Base-by-base conservation (phyloP, 306 rosid genomes). In the Potentilla sterilis region DNA sequence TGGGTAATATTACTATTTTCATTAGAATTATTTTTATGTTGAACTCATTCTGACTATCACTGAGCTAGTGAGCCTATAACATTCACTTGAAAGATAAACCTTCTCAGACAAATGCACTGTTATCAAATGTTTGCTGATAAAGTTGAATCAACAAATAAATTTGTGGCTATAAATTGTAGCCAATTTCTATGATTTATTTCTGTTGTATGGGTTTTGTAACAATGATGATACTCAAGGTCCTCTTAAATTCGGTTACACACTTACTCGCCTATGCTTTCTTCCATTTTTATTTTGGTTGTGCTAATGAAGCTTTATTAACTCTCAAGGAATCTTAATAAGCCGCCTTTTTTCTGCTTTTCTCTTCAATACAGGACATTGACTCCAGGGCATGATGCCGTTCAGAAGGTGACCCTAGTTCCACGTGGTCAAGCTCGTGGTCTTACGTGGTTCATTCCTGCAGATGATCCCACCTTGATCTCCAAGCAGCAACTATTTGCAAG, bases 371-470 rank as follows among this genome's bases (percentile, higher is more conserved):
- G 99, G 79, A 95, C 99, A 68, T 85, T 95, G 91, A 95, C 97
- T 80, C 97, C 99, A 18, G 99, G 97, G 76, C 99, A 95, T 35
- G 99, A 95, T 81, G 78, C 97, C 15, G 97, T 95, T 19, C 97
- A 95, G 78, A 92, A 95, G 73, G 99, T 95, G 68, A 92, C 99
- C 63, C 79, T 95, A 22, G 81, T 95, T 80, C 99, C 99, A 32
- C 96, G 99, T 7, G 97, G 99, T 78, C 99, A 92, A 82, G 99
- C 99, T 46, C 93, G 97, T 41, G 99, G 99, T 80, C 97, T 95
- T 55, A 95, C 99, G 28, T 92, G 97, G 99, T 92, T 95, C 83
- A 95, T 95, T 84, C 99, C 99, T 64, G 75, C 91, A 0, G 99
- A 95, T 46, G 98, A 95, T 78, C 99, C 97, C 15, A 92, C 99